These are phyloP conservation scores for Prinsepia uniflora DNA, from an alignment of 306 rosid species.

Conservation along the genomic window DNA sequence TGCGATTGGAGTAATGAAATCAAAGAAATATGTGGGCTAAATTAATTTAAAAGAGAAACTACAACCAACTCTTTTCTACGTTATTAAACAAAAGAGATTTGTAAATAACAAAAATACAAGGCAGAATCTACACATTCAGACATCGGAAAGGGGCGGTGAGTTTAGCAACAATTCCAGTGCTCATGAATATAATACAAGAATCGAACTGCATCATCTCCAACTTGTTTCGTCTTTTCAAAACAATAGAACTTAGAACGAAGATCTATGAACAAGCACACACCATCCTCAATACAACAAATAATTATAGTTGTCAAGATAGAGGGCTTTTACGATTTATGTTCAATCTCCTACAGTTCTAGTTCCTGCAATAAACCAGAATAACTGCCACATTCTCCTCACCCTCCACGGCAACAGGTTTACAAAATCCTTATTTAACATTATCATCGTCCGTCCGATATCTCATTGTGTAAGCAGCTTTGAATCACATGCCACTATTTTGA, in stretches of 20 bases:
- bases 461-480: slow-evolving; percentile 86
- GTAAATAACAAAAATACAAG: too few species aligned
- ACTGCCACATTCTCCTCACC: slow-evolving; percentile 23
- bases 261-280: slow-evolving; percentile 27
- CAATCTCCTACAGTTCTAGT: slow-evolving; percentile 32
- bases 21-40: too few species aligned
- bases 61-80: too few species aligned
- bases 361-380: slow-evolving; percentile 31
- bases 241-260: slow-evolving; percentile 15
- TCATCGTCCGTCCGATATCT: slow-evolving; percentile 24
- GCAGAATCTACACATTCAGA: too few species aligned
- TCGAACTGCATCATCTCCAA: slow-evolving; percentile 5
- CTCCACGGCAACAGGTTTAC: slow-evolving; percentile 14
- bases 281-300: slow-evolving; percentile 30
- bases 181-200: slow-evolving; percentile 1
- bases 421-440: slow-evolving; percentile 8
- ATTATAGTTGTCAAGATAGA: slow-evolving; percentile 33
- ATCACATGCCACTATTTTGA: slow-evolving; percentile 95
- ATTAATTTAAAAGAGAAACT: too few species aligned
- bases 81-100: too few species aligned
- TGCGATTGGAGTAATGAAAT: too few species aligned
- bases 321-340: slow-evolving; percentile 31
- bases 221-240: slow-evolving; percentile 2
- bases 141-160: neutral
- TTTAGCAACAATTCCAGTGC: neutral